phyloP scores from a whole-genome alignment of 2,329 filamentous ascomycete genomes.

The Lojkania enalia region DNA sequence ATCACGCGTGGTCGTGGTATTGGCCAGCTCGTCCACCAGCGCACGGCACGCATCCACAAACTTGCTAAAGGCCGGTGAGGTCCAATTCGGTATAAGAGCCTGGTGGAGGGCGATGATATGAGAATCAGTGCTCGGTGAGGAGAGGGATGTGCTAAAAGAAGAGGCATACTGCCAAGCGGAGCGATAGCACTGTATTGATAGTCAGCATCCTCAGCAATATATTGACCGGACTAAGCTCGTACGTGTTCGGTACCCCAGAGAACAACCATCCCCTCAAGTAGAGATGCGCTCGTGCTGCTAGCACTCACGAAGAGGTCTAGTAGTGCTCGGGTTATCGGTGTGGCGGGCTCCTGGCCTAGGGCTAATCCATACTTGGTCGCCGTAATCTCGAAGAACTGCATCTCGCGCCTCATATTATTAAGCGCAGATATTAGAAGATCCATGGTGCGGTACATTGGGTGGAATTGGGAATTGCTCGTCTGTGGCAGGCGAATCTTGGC shows the following conservation, averaged over 20 bases:
- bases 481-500: slow-evolving; percentile 62
- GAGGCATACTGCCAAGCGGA: slow-evolving; percentile 54
- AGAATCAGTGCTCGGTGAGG: slow-evolving; percentile 43
- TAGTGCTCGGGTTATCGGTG: slow-evolving; percentile 57
- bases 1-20: slow-evolving; percentile 51
- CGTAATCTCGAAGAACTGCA: slow-evolving; percentile 68
- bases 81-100: slow-evolving; percentile 56
- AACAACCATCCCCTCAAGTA: slow-evolving; percentile 72
- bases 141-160: slow-evolving; percentile 47
- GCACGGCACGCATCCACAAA: slow-evolving; percentile 54
- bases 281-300: slow-evolving; percentile 52
- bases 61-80: slow-evolving; percentile 53
- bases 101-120: slow-evolving; percentile 55
- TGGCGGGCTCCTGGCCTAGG: slow-evolving; percentile 50
- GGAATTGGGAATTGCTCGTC: slow-evolving; percentile 47
- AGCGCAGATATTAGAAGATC: slow-evolving; percentile 67
- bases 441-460: slow-evolving; percentile 60
- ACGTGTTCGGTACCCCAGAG: slow-evolving; percentile 75
- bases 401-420: slow-evolving; percentile 68
- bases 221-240: slow-evolving; percentile 23
- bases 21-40: slow-evolving; percentile 55
- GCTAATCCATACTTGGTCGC: slow-evolving; percentile 63
- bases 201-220: slow-evolving; percentile 11
- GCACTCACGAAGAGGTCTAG: slow-evolving; percentile 64
- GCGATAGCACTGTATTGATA: slow-evolving; percentile 46